Evolutionary conservation across 768 basidiomycete species (phyloP).

Genomic region (Gloeophyllum trabeum): DNA sequence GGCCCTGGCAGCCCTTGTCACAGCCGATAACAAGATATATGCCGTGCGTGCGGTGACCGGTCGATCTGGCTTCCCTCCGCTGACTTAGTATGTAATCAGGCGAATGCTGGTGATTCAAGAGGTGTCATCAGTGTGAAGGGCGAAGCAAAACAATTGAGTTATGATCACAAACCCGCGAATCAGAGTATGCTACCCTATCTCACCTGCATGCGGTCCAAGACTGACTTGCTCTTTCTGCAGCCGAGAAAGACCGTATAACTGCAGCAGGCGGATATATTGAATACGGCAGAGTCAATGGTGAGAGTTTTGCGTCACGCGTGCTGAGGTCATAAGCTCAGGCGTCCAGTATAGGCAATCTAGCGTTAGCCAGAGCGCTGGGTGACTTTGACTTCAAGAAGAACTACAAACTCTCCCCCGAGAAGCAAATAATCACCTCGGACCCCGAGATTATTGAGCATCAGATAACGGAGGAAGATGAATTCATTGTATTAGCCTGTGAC

Average conservation of each 20-base stretch:
- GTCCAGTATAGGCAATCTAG: constrained; percentile 69
- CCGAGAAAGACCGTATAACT: constrained; percentile 76
- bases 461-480: constrained; percentile 85
- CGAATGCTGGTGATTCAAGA: constrained; percentile 95
- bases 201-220: constrained; percentile 4
- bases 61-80: neutral
- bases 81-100: constrained; percentile 33
- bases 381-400: constrained; percentile 99
- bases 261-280: constrained; percentile 94
- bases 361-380: constrained; percentile 87
- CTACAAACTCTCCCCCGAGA: constrained; percentile 64
- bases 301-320: constrained; percentile 9
- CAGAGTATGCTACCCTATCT: constrained; percentile 39
- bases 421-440: constrained; percentile 90
- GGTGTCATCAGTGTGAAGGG: constrained; percentile 82
- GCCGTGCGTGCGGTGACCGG: constrained; percentile 40
- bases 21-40: constrained; percentile 65
- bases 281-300: constrained; percentile 94
- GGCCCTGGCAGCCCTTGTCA: constrained; percentile 81
- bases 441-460: constrained; percentile 84
- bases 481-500: constrained; percentile 93
- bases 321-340: neutral
- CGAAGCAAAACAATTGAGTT: constrained; percentile 78
- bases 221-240: constrained; percentile 24
- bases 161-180: constrained; percentile 92